Evolutionary conservation across 768 basidiomycete genomes (phyloP).

Genomic region (Agrocybe praecox): DNA sequence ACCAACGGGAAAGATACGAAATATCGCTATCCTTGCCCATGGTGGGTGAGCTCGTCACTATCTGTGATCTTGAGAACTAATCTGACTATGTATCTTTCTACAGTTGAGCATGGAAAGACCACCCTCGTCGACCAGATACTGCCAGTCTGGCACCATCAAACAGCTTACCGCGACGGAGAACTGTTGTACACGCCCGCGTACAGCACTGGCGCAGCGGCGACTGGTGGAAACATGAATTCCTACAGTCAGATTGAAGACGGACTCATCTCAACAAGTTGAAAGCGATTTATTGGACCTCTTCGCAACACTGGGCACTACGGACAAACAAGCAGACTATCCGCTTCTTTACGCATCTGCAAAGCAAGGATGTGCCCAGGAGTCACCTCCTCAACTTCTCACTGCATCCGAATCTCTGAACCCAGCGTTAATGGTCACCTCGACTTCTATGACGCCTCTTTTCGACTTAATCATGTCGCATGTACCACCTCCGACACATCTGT

Average conservation of each 20-base stretch:
- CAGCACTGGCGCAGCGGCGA: conserved; percentile 23
- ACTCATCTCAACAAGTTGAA: conserved; percentile 48
- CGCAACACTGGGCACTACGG: conserved; percentile 49
- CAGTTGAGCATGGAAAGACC: conserved; percentile 57
- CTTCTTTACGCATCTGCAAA: conserved; percentile 53
- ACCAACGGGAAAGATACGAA: conserved; percentile 42
- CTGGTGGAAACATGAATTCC: conserved; percentile 21
- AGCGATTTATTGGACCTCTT: conserved; percentile 54
- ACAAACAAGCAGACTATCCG: conserved; percentile 55
- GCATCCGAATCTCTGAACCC: conserved; percentile 15
- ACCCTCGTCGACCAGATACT: conserved; percentile 54
- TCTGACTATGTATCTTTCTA: not conserved
- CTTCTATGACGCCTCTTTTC: conserved; percentile 45
- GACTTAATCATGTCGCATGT: conserved; percentile 48
- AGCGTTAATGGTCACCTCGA: not conserved
- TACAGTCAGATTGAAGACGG: conserved; percentile 38
- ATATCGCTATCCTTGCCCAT: conserved; percentile 54
- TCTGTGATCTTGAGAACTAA: not conserved
- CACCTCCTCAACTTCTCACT: conserved; percentile 18
- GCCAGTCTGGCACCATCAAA: conserved; percentile 48
- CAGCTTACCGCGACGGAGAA: conserved; percentile 37
- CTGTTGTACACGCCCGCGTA: conserved; percentile 31
- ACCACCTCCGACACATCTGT: conserved; percentile 39
- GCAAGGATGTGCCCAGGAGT: conserved; percentile 47
- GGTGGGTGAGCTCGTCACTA: conserved; percentile 29